Conservation (phyloP, 345 rosid genomes). For the Eutrema japonicum region DNA sequence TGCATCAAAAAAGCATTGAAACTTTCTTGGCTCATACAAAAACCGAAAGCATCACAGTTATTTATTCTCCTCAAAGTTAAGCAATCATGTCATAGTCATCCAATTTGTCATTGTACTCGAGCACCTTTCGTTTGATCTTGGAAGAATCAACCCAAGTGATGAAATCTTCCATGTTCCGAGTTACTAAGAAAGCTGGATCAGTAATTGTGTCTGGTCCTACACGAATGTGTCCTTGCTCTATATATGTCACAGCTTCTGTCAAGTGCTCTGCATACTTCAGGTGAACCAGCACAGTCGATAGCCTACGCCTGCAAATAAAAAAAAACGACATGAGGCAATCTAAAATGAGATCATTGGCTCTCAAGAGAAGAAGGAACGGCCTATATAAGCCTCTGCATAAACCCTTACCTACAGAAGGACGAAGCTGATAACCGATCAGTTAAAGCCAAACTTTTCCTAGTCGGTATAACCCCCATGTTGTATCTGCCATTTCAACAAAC, state of each 20-base stretch:
- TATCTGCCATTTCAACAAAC: conserved; percentile 59
- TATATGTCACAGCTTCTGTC: conserved; percentile 87
- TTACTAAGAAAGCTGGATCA: conserved; percentile 89
- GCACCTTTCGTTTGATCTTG: conserved; percentile 84
- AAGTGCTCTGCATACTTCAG: conserved; percentile 85
- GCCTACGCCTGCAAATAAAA: conserved; percentile 69
- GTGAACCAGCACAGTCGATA: conserved; percentile 64
- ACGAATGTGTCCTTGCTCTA: conserved; percentile 94
- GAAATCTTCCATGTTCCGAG: conserved; percentile 92
- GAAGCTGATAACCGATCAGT: conserved; percentile 77
- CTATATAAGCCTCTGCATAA: not conserved
- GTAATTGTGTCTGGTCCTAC: conserved; percentile 90
- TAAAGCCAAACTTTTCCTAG: conserved; percentile 84
- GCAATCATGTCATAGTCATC: conserved; percentile 87
- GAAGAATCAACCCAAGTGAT: conserved; percentile 96
- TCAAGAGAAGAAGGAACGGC: not conserved
- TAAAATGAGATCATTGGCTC: conserved; percentile 6
- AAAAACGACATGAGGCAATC: not conserved
- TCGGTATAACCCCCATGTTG: conserved; percentile 89
- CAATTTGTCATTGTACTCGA: conserved; percentile 80
- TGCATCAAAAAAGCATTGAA: not conserved
- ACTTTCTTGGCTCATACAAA: conserved; percentile 15
- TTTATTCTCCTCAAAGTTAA: conserved; percentile 28
- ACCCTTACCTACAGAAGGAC: conserved; percentile 75
- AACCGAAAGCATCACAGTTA: not conserved